Evolutionary conservation across 2,329 filamentous ascomycete genomes (phyloP), one percentile per base, ranked within the genome.

Genomic region (Xylaria sp.): DNA sequence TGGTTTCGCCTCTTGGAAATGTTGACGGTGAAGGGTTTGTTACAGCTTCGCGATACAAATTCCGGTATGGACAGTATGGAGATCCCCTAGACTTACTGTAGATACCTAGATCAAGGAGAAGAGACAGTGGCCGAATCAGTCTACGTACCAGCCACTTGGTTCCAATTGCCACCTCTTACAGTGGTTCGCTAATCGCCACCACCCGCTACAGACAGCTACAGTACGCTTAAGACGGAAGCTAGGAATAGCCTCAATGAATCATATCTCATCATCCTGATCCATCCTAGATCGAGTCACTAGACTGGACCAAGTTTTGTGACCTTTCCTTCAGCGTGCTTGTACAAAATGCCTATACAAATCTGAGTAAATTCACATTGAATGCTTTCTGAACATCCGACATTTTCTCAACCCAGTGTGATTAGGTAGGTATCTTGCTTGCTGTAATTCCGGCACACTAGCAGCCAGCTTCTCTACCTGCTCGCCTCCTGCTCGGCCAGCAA

Each of bases 241-340:
- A 50, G 65, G 57, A 64, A 67, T 67, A 64, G 64, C 64, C 31
- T 69, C 65, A 50, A 69, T 69, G 68, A 69, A 63, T 69, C 68
- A 69, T 69, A 65, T 45, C 61, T 53, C 44, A 62, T 69, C 67
- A 69, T 69, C 58, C 61, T 69, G 67, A 69, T 65, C 61, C 54
- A 54, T 50, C 13, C 13, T 33, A 54, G 10, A 29, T 39, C 38
- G 51, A 57, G 29, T 44, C 59, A 63, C 20, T 39, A 58, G 31
- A 63, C 20, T 39, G 54, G 31, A 56, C 25, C 36, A 47, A 33
- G 3, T 39, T 39, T 25, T 38, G 29, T 42, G n/a, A 2, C 33
- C 20, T 55, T 15, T 2, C 9, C 13, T 39, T 33, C 44, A 17
- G 11, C 33, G 10, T 17, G 11, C n/a, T n/a, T n/a, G 45, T 15